phyloP scores from a whole-genome alignment of 176 grass and related monocot species.

The Aegilops umbellulata region DNA sequence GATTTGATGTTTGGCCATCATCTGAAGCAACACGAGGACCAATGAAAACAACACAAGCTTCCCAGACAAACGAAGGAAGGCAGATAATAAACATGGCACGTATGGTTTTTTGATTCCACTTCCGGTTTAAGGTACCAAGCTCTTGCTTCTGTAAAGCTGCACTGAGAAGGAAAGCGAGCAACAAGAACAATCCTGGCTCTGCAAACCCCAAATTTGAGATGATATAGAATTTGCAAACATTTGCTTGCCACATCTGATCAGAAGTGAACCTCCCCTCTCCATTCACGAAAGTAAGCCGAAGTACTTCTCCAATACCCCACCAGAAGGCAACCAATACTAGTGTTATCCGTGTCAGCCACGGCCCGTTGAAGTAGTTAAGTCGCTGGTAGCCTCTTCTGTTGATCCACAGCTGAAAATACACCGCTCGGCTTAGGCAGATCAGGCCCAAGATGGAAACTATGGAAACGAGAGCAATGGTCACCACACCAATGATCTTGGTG shows the following conservation, averaged over 20 bases:
- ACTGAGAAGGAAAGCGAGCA: slow-evolving; percentile 79
- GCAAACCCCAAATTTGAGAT: slow-evolving; percentile 93
- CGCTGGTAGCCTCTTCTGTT: slow-evolving; percentile 49
- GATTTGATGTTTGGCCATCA: slow-evolving; percentile 24
- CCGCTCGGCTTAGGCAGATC: slow-evolving; percentile 57
- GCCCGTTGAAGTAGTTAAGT: slow-evolving; percentile 84
- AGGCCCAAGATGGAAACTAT: slow-evolving; percentile 62
- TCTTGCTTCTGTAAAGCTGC: slow-evolving; percentile 84
- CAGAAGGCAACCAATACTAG: slow-evolving; percentile 69
- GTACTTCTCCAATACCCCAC: slow-evolving; percentile 78
- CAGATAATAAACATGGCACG: slow-evolving; percentile 54
- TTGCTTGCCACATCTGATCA: slow-evolving; percentile 47
- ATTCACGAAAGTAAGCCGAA: slow-evolving; percentile 66
- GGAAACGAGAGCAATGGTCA: slow-evolving; percentile 77
- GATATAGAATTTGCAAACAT: slow-evolving; percentile 77
- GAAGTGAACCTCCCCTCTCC: slow-evolving; percentile 47
- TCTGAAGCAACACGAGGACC: slow-evolving; percentile 46
- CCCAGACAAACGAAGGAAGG: slow-evolving; percentile 57
- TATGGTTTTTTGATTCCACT: slow-evolving; percentile 82
- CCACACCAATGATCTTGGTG: slow-evolving; percentile 80
- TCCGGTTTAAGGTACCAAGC: slow-evolving; percentile 54
- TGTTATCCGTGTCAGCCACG: slow-evolving; percentile 66
- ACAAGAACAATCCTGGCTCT: slow-evolving; percentile 84
- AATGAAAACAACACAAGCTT: slow-evolving; percentile 57
- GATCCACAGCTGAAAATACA: slow-evolving; percentile 82